Percentiles rank a stretch among this genome's conserved stretches.
Conservation (phyloP, 768 basidiomycete genomes). For the Botryobasidium botryosum region DNA sequence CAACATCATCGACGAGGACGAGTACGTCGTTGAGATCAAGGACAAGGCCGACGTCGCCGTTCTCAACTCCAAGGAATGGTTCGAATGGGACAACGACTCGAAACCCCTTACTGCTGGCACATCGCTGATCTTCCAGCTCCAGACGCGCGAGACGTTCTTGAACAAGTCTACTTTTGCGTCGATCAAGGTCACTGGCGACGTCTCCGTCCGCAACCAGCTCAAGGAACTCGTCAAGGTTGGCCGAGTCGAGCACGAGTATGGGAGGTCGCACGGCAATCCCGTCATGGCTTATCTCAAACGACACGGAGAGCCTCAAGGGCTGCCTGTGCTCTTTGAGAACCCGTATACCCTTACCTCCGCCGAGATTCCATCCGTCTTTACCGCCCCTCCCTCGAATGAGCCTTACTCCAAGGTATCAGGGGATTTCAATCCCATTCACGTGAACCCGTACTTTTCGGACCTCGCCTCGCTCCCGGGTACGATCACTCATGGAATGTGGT, state of each 20-base stretch:
- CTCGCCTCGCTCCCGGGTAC: slow-evolving; percentile 86
- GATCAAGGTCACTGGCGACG: slow-evolving; percentile 66
- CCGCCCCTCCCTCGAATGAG: slow-evolving; percentile 79
- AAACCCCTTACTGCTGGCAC: slow-evolving; percentile 65
- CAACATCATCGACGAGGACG: slow-evolving; percentile 76
- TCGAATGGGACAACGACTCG: slow-evolving; percentile 79
- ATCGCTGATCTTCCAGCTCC: slow-evolving; percentile 75
- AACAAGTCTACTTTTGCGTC: slow-evolving; percentile 72
- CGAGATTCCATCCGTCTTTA: slow-evolving; percentile 48
- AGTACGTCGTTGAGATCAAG: slow-evolving; percentile 61
- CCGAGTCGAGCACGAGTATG: slow-evolving; percentile 69
- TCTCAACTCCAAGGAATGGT: slow-evolving; percentile 93
- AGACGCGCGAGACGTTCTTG: slow-evolving; percentile 79
- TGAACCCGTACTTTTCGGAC: slow-evolving; percentile 96
- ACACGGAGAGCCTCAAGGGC: slow-evolving; percentile 65
- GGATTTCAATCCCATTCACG: slow-evolving; percentile 97
- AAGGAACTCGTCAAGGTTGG: slow-evolving; percentile 82
- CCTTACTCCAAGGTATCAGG: slow-evolving; percentile 92
- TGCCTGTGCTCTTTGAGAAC: slow-evolving; percentile 57
- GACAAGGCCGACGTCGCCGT: slow-evolving; percentile 77
- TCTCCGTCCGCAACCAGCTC: slow-evolving; percentile 76
- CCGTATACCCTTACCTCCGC: slow-evolving; percentile 65
- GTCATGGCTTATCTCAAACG: slow-evolving; percentile 86
- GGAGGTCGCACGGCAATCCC: slow-evolving; percentile 83
- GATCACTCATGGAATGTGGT: slow-evolving; percentile 97